Evolutionary conservation across 2,329 filamentous ascomycete species (phyloP).

Genomic region (Aschersonia sp.): DNA sequence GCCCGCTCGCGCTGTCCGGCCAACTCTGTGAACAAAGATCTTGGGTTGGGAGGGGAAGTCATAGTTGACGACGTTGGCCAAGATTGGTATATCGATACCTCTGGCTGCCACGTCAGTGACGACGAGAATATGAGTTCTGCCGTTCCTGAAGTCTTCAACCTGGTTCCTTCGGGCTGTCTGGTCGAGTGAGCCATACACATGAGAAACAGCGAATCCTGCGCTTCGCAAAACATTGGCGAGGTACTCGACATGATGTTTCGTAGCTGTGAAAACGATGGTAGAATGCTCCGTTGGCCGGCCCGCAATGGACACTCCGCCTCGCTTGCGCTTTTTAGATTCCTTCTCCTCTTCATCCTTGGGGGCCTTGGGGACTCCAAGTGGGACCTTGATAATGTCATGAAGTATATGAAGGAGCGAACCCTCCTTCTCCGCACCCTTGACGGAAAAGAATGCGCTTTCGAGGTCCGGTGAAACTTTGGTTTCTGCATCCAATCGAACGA

Average conservation of each 20-base stretch:
- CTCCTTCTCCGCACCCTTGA: conserved; percentile 90
- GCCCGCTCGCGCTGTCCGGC: conserved; percentile 87
- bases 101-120: conserved; percentile 93
- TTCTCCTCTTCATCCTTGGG: conserved; percentile 30
- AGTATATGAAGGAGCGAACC: conserved; percentile 80
- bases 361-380: conserved; percentile 42
- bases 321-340: conserved; percentile 58
- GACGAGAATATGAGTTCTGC: conserved; percentile 78
- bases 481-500: conserved; percentile 84
- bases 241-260: conserved; percentile 97
- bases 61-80: conserved; percentile 97
- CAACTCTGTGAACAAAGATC: conserved; percentile 91
- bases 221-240: conserved; percentile 64
- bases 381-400: conserved; percentile 86
- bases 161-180: conserved; percentile 87
- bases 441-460: conserved; percentile 86
- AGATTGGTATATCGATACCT: conserved; percentile 92
- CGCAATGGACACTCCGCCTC: conserved; percentile 33
- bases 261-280: conserved; percentile 88
- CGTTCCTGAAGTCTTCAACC: conserved; percentile 76
- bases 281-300: conserved; percentile 74
- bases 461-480: conserved; percentile 93
- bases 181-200: conserved; percentile 88
- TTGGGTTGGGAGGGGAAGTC: conserved; percentile 96
- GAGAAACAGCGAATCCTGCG: conserved; percentile 79